Conservation (phyloP, 2,329 filamentous ascomycete genomes). For the Ceratocystis colombiana region DNA sequence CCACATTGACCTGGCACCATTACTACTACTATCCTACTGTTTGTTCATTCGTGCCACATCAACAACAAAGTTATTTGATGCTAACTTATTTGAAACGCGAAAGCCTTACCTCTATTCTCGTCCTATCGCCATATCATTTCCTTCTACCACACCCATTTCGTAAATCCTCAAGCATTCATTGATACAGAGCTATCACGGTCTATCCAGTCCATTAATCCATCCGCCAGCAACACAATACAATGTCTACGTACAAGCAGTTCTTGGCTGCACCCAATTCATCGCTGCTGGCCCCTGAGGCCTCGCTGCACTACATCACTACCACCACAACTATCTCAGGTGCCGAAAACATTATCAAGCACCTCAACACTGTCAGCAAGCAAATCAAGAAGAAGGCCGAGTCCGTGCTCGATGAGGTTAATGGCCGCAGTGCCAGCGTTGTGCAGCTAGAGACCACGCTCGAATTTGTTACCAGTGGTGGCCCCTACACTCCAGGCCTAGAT, state of each 20-base stretch:
- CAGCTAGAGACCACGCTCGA: constrained; percentile 77
- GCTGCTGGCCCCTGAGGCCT: constrained; percentile 53
- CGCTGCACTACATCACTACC: constrained; percentile 82
- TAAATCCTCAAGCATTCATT: no score
- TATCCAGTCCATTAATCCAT: neutral
- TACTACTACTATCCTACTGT: no score
- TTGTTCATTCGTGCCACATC: no score
- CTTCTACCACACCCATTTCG: no score
- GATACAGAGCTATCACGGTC: neutral
- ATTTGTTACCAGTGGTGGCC: constrained; percentile 70
- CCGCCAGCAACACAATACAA: constrained; percentile 12
- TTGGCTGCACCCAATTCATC: constrained; percentile 55
- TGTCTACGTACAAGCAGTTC: constrained; percentile 57
- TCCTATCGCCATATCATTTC: no score
- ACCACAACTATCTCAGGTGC: constrained; percentile 62
- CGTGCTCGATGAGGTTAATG: constrained; percentile 63
- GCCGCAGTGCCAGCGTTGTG: constrained; percentile 60
- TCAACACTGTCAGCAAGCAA: constrained; percentile 58
- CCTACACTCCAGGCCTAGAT: constrained; percentile 79
- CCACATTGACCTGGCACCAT: no score
- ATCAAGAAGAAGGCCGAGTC: constrained; percentile 77
- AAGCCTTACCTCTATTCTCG: no score
- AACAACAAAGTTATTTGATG: no score
- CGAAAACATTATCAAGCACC: constrained; percentile 71
- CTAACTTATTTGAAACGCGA: no score